Evolutionary conservation across 768 basidiomycete species (phyloP), one percentile per base, ranked within the genome.

Genomic region (Phylloporus arenicola): DNA sequence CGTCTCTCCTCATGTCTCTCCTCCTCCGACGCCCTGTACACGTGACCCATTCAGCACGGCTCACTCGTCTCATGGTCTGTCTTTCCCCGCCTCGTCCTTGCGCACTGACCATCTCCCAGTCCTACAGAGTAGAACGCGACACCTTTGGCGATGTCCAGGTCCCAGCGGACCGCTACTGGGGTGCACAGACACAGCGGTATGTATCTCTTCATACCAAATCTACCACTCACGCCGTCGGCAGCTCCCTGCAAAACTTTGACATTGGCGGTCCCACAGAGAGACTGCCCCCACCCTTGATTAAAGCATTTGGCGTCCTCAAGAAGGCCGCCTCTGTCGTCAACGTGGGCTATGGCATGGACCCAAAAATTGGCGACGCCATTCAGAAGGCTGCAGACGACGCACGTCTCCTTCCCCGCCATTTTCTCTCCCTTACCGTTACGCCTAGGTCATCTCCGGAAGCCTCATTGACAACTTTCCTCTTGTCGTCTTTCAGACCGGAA

Each of bases 401-500:
- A 62, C 48, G 81, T 65, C 44, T 14, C 25, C 39, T 5, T 16
- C 29, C 42, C 22, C 5, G 8, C 31, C 25, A 45, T 25, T 20
- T 24, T 31, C 27, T 34, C 16, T 17, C 46, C 47, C 46, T 41
- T 19, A 59, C 37, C 8, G 29, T 27, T 13, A 12, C 16, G 43
- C 48, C 50, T 42, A 94, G 92, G 95, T 99, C 60, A 98, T 98
- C 67, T 89, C 89, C 40, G 95, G 94, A 45, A 90, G 92, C 67
- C 79, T 99, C 52, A 78, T 86, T 19, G 93, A 93, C 58, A 89
- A 99, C 71, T 99, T 99, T 74, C 96, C 96, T 22, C 75, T 99
- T 34, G 96, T 99, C 33, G 94, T 99, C 37, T 99, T 97, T 81
- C 96, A 99, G 71, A 99, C 96, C 20, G 96, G 96, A 52, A 94